A percentile compares a stretch with the other conserved stretches of the same genome.
Conservation (phyloP, 2,329 filamentous ascomycete genomes). For the Trichoderma citrinoviride region DNA sequence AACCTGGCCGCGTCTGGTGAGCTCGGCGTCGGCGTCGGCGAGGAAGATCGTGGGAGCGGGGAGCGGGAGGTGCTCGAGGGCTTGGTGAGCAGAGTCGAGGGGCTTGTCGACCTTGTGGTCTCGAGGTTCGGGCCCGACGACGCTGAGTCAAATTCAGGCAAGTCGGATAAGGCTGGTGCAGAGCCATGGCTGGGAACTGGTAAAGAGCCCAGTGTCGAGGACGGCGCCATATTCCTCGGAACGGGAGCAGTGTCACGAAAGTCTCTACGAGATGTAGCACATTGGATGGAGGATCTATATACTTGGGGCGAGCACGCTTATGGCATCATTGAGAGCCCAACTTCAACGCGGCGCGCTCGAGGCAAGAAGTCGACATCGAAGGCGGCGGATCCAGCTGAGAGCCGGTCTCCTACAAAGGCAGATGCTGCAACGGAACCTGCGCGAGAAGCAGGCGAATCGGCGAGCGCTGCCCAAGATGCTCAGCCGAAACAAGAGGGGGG, state of each 20-base stretch:
- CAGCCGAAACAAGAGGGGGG: neutral
- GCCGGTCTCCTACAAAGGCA: neutral
- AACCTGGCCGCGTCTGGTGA: constrained; percentile 89
- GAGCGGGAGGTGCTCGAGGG: constrained; percentile 92
- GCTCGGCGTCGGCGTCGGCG: constrained; percentile 88
- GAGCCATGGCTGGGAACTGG: constrained; percentile 71
- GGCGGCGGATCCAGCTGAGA: neutral
- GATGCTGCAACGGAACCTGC: neutral
- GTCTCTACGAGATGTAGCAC: constrained; percentile 69
- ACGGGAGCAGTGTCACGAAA: constrained; percentile 68
- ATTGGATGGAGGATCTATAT: constrained; percentile 89
- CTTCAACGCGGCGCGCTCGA: constrained; percentile 57
- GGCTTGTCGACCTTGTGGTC: constrained; percentile 83
- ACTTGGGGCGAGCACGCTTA: constrained; percentile 81
- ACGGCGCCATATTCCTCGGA: constrained; percentile 85
- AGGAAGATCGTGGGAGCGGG: constrained; percentile 91
- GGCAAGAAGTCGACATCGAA: constrained; percentile 32
- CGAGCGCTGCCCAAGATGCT: neutral
- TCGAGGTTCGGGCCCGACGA: constrained; percentile 70
- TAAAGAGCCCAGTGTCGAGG: constrained; percentile 63
- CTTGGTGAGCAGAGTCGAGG: constrained; percentile 74
- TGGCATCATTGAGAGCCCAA: constrained; percentile 76
- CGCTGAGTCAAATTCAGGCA: constrained; percentile 29
- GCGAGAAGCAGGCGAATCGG: neutral
- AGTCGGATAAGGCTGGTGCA: constrained; percentile 24